phyloP scores from a whole-genome alignment of 2,329 filamentous ascomycete genomes.

The Penicillium sp. region DNA sequence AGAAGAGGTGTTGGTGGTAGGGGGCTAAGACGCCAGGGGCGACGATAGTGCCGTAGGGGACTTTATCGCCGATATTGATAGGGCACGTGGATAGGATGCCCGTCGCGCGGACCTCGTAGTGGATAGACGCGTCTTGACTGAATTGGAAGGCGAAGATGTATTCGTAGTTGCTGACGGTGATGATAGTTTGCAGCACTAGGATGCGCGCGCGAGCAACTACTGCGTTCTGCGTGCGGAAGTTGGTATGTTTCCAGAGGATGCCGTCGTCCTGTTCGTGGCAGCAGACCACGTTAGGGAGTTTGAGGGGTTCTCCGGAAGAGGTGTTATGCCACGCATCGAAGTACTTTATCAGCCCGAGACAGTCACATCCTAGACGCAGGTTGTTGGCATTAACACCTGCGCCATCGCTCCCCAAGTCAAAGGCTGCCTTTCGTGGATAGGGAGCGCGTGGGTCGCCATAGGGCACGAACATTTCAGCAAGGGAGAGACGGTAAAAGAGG shows the following conservation, averaged over 20 bases:
- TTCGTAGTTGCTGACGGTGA: constrained; percentile 45
- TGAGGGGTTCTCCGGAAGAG: constrained; percentile 32
- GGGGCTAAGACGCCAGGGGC: constrained; percentile 43
- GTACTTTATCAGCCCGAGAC: constrained; percentile 44
- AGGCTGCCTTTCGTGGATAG: constrained; percentile 43
- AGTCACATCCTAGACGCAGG: constrained; percentile 42
- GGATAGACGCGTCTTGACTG: constrained; percentile 39
- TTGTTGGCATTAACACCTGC: constrained; percentile 45
- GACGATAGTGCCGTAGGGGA: constrained; percentile 40
- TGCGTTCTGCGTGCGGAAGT: constrained; percentile 35
- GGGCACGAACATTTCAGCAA: constrained; percentile 47
- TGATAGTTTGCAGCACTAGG: constrained; percentile 39
- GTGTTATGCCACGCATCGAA: constrained; percentile 41
- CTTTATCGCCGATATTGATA: constrained; percentile 33
- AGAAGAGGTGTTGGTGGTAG: constrained; percentile 46
- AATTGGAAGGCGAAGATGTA: constrained; percentile 46
- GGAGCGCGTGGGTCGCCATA: constrained; percentile 43
- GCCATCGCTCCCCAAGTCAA: constrained; percentile 45
- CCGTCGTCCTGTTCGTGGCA: constrained; percentile 41
- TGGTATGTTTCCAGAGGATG: constrained; percentile 43
- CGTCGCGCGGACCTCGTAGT: constrained; percentile 44
- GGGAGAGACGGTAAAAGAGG: constrained; percentile 42
- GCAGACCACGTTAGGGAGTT: constrained; percentile 43
- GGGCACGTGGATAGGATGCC: constrained; percentile 45
- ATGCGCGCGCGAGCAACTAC: constrained; percentile 33